Evolutionary conservation across 179 eudicot species (phyloP).

Genomic region (Silene coronaria): DNA sequence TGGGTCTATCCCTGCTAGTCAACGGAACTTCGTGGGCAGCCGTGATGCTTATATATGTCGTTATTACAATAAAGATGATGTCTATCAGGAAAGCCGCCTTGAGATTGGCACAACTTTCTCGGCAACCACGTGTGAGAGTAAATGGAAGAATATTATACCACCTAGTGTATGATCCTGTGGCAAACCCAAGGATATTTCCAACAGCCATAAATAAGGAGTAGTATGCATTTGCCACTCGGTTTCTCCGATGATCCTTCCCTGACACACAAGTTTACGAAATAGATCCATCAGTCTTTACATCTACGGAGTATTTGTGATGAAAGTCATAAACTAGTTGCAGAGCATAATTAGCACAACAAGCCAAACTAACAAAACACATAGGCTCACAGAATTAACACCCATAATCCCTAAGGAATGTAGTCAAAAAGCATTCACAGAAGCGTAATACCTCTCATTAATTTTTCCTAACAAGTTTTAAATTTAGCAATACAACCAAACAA

Average conservation of each 20-base stretch:
- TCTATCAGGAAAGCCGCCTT: slow-evolving; percentile 88
- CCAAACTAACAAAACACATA: neutral
- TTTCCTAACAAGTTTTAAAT: too few species aligned
- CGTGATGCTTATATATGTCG: slow-evolving; percentile 70
- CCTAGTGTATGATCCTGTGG: slow-evolving; percentile 80
- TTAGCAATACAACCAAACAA: too few species aligned
- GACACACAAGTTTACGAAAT: slow-evolving; percentile 17
- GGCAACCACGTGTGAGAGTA: slow-evolving; percentile 65
- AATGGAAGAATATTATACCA: slow-evolving; percentile 78
- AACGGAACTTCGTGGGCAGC: slow-evolving; percentile 72
- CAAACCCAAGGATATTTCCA: slow-evolving; percentile 91
- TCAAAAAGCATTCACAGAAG: too few species aligned
- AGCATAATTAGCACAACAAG: neutral
- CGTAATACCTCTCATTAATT: too few species aligned
- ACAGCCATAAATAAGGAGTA: slow-evolving; percentile 92
- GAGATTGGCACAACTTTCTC: slow-evolving; percentile 78
- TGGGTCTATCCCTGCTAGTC: slow-evolving; percentile 22
- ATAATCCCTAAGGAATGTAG: too few species aligned
- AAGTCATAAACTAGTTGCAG: neutral
- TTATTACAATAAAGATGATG: slow-evolving; percentile 52
- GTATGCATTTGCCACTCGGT: slow-evolving; percentile 98
- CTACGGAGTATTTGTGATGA: neutral
- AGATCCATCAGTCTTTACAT: neutral
- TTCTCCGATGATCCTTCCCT: slow-evolving; percentile 91
- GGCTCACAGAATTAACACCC: neutral